Percentiles rank a stretch among this genome's conserved stretches.
Conservation (phyloP, 306 rosid species). For the Crataegus laevigata region DNA sequence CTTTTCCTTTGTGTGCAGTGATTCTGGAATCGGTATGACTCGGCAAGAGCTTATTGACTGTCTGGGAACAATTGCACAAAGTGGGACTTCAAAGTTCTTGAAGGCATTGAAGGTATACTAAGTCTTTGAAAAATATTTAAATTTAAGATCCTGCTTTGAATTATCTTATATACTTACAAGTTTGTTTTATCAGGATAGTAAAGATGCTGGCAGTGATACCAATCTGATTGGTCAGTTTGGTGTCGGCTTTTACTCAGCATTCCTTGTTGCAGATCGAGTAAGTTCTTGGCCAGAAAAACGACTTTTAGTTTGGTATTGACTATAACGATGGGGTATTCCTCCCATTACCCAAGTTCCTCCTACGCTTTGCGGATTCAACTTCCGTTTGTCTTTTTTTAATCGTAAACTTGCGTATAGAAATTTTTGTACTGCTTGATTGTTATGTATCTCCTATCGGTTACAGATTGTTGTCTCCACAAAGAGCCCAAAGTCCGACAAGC, state of each 20-base stretch:
- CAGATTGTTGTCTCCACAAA: conserved; percentile 91
- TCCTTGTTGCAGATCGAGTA: conserved; percentile 86
- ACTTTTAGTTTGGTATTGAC: neutral
- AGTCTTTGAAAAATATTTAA: neutral
- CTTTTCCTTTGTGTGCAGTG: conserved; percentile 42
- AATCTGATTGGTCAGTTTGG: conserved; percentile 97
- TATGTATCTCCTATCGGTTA: conserved; percentile 18
- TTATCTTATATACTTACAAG: conserved; percentile 12
- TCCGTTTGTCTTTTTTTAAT: neutral
- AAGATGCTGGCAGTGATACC: conserved; percentile 77
- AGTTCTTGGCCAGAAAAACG: neutral
- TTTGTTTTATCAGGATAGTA: conserved; percentile 58
- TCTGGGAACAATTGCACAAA: conserved; percentile 98
- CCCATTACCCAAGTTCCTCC: neutral
- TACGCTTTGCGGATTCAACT: neutral
- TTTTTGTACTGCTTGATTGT: neutral
- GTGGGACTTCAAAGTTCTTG: conserved; percentile 95
- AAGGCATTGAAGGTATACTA: conserved; percentile 68
- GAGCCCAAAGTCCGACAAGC: conserved; percentile 85
- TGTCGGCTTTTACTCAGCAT: conserved; percentile 88
- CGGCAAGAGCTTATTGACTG: conserved; percentile 86
- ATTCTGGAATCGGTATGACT: conserved; percentile 94
- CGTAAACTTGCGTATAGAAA: neutral
- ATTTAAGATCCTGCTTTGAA: neutral
- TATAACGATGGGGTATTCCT: neutral